Base-by-base conservation (phyloP, 495 filamentous ascomycete genomes). In the Annulohypoxylon maeteangense region DNA sequence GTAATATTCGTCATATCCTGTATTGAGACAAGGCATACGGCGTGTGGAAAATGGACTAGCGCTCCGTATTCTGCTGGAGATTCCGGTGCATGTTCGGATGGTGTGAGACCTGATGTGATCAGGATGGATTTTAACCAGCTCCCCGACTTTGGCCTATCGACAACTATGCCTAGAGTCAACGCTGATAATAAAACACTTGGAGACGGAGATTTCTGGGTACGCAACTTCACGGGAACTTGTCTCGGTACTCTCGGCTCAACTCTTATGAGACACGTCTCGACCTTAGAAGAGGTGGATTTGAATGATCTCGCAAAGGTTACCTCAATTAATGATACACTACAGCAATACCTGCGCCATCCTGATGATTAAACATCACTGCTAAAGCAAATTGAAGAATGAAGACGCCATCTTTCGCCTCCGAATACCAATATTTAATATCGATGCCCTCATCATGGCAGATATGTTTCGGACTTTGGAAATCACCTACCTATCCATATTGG, bases 11-110 rank as follows among this genome's bases (percentile, higher is more conserved):
- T 72, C 6, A 20, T 68, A n/a, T 59, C 68, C 7, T 55, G 54
- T 10, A 23, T 75, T 12, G 64, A 71, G 38, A 75, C 68, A 5
- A 42, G 68, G 25, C 59, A 47, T n/a, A 56, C 68, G 1, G 29
- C 59, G 10, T 75, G 72, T 44, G 72, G 72, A 10, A 22, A 27
- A 20, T 75, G 71, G 44, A 75, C 68, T 5, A 75, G 62, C 18
- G 63, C 12, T 1, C 65, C 70, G 1, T 58, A 22, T 27, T 22
- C 44, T 5, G 23, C 2, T 48, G 54, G 65, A 32, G 55, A 29
- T 65, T 59, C 1, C 18, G 14, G 2, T 20, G 45, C 31, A 12
- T 62, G 60, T 40, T 0, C 31, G 6, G 20, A 62, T 34, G 23
- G 20, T 18, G 25, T 11, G 11, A 62, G n/a, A 22, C 45, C 60